These are phyloP conservation scores for Torulaspora globosa DNA, from an alignment of 1,139 yeast species.

Conservation along the genomic window DNA sequence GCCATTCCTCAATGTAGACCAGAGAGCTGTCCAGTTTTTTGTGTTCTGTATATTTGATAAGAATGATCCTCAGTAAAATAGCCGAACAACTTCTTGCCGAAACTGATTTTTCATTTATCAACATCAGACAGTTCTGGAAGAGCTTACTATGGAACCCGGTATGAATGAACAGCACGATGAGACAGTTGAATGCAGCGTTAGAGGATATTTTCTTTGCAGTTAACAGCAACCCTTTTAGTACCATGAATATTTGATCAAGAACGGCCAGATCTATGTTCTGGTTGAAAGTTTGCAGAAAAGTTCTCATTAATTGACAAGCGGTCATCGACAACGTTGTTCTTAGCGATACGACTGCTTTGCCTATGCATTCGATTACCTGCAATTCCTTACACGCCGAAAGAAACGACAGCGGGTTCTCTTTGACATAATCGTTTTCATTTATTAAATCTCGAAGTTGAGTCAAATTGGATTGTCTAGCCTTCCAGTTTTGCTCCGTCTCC, in stretches of 20 bases:
- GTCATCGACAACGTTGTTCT: constrained; percentile 78
- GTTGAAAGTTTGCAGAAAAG: constrained; percentile 51
- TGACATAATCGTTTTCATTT: constrained; percentile 53
- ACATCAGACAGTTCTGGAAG: constrained; percentile 48
- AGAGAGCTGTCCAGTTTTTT: constrained; percentile 41
- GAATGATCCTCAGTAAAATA: constrained; percentile 61
- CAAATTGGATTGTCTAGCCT: constrained; percentile 59
- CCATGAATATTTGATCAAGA: constrained; percentile 57
- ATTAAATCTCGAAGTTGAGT: constrained; percentile 50
- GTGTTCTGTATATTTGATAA: constrained; percentile 44
- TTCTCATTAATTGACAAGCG: constrained; percentile 78
- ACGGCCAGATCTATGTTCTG: constrained; percentile 50
- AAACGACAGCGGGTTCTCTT: constrained; percentile 45
- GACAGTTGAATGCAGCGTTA: constrained; percentile 64
- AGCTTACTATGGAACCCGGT: constrained; percentile 52
- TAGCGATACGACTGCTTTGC: constrained; percentile 65
- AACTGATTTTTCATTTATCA: constrained; percentile 63
- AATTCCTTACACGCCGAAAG: constrained; percentile 34
- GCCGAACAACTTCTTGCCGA: constrained; percentile 69
- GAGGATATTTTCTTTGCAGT: constrained; percentile 80
- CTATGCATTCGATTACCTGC: constrained; percentile 54
- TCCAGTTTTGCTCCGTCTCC: constrained; percentile 91
- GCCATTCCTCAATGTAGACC: constrained; percentile 49
- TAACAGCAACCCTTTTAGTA: constrained; percentile 60
- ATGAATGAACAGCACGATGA: constrained; percentile 53